phyloP scores from a whole-genome alignment of 257 asterid species.

The Penstemon eatonii region DNA sequence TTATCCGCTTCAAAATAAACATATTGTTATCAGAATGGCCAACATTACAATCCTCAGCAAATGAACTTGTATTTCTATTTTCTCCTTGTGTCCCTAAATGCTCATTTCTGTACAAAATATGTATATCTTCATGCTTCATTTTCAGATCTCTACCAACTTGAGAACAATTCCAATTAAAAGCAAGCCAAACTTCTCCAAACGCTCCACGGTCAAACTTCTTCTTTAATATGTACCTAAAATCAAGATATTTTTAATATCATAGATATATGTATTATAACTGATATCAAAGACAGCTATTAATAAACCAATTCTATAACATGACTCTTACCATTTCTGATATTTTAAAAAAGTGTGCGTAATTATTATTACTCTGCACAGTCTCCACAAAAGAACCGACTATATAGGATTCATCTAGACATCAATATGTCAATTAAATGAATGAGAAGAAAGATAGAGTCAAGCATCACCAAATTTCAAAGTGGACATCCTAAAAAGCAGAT shows the following conservation, averaged over 20 bases:
- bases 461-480: conserved; percentile 2
- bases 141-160: conserved; percentile 45
- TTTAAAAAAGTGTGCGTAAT: not conserved
- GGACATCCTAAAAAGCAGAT: not conserved
- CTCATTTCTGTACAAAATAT: conserved; percentile 31
- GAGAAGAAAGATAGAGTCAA: not conserved
- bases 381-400: conserved; percentile 6
- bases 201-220: conserved; percentile 97
- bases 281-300: conserved; percentile 10
- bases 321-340: too few relatives aligned
- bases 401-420: not conserved
- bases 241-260: conserved; percentile 6
- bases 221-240: conserved; percentile 76
- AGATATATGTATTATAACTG: not conserved
- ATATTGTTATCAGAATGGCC: conserved; percentile 49
- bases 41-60: conserved; percentile 45
- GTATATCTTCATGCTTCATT: conserved; percentile 38
- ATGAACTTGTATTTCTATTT: conserved; percentile 31
- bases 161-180: conserved; percentile 92
- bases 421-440: not conserved
- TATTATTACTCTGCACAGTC: conserved; percentile 5
- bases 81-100: conserved; percentile 42
- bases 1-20: conserved; percentile 94
- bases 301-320: conserved; percentile 5
- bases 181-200: conserved; percentile 99